Percentiles rank a stretch among this genome's conserved stretches.
Evolutionary conservation across 2,329 filamentous ascomycete species (phyloP).

Genomic region (Clonostachys sp.): DNA sequence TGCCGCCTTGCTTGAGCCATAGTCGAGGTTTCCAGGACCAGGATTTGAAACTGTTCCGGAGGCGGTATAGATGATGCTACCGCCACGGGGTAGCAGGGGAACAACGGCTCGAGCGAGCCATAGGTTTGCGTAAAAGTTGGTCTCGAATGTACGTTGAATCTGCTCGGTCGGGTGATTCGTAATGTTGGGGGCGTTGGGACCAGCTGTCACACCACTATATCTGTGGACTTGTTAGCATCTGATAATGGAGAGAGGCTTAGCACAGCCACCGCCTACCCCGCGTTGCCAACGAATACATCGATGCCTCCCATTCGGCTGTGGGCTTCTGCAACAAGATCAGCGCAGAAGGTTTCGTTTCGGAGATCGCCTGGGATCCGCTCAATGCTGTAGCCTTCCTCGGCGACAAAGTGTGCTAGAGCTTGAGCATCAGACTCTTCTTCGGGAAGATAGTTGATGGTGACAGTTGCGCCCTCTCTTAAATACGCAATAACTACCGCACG

Average conservation of each 20-base stretch:
- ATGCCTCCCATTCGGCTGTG: background rate
- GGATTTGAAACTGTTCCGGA: conserved; percentile 51
- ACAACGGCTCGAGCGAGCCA: background rate
- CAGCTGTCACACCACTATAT: background rate
- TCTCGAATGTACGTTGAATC: background rate
- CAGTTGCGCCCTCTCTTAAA: conserved; percentile 52
- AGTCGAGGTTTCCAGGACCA: conserved; percentile 45
- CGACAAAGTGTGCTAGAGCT: conserved; percentile 44
- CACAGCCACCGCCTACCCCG: conserved; percentile 24
- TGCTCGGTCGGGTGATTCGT: background rate
- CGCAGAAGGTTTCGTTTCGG: background rate
- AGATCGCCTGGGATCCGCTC: background rate
- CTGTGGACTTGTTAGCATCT: background rate
- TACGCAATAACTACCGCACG: conserved; percentile 42
- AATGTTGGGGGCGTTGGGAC: background rate
- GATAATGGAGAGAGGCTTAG: background rate
- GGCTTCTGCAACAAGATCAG: background rate
- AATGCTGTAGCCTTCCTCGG: conserved; percentile 19
- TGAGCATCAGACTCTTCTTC: conserved; percentile 52
- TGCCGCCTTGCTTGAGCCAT: conserved; percentile 52
- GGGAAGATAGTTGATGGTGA: conserved; percentile 49
- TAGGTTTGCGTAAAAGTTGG: background rate
- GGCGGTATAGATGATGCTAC: conserved; percentile 50
- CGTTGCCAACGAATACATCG: conserved; percentile 1
- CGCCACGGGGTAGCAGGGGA: conserved; percentile 35